Evolutionary conservation across 805 yeast species (phyloP), one percentile per base, ranked within the genome.

Genomic region (Hanseniaspora guilliermondii): DNA sequence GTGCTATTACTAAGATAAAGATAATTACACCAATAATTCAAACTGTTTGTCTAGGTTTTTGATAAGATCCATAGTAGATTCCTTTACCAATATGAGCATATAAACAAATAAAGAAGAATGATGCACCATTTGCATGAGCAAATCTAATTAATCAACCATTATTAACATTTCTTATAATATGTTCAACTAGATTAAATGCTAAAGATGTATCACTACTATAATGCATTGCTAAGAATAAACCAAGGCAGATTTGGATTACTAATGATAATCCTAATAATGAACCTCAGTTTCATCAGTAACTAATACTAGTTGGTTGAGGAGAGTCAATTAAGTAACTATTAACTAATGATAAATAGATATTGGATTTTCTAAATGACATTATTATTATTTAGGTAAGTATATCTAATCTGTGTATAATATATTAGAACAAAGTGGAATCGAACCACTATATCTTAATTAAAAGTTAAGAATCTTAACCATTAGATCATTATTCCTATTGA

Each of bases 401-500:
- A 35, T 35, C 19, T 35, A 35, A 35, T 35, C n/a, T 16, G n/a
- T 35, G n/a, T 35, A 35, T n/a, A n/a, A n/a, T n/a, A n/a, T 33
- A 33, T n/a, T 39, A 39, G 27, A 39, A 22, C 19, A 22, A 47
- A 46, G 45, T 56, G 57, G 60, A 54, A 46, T 58, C 55, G 60
- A 58, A 58, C 60, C 59, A 48, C 56, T 58, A 56, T 57, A 21
- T 36, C 41, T 48, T 56, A 55, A 48, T 56, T 58, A 56, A 53
- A 53, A 58, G 56, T 47, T 57, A 56, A 42, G 44, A 42, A 48
- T 58, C 58, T 41, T 58, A 58, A 57, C 60, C 19, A 6, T 33
- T 42, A 39, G 25, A 39, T 33, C 22, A 33, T 47, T 37, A 37
- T 38, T 24, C 24, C 41, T 22, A 33, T 19, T 56, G 59, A 57